Conservation (phyloP, 331 rosid genomes). For the Quercus lobata region DNA sequence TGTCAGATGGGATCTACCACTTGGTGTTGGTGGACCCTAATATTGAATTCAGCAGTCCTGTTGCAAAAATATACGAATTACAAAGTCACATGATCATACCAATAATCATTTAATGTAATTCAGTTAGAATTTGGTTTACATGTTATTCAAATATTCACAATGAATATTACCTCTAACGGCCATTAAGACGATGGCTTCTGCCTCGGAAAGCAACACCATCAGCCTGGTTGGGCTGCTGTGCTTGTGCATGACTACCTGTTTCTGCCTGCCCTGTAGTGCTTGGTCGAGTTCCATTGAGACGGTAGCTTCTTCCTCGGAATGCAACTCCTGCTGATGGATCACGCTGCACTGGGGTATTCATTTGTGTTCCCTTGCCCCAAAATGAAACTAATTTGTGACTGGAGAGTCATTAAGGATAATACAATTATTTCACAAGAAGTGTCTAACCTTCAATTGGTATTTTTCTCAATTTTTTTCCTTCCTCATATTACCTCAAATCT, state of each 20-base stretch:
- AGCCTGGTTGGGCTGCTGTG: conserved; percentile 24
- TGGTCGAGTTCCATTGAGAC: conserved; percentile 41
- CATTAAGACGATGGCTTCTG: conserved; percentile 41
- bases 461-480: too few species aligned
- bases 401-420: conserved; percentile 30
- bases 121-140: too few species aligned
- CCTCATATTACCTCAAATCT: too few species aligned
- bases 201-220: conserved; percentile 50
- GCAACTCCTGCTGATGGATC: conserved; percentile 50
- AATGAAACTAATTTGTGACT: conserved; percentile 67
- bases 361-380: conserved; percentile 74
- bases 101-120: too few species aligned
- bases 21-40: too few species aligned
- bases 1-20: too few species aligned
- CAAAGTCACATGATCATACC: too few species aligned
- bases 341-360: conserved; percentile 60
- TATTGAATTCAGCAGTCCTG: too few species aligned
- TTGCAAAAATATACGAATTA: too few species aligned
- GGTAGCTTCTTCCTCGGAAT: conserved; percentile 65
- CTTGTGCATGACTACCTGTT: conserved; percentile 19
- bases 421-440: not conserved
- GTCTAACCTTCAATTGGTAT: too few species aligned
- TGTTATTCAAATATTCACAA: not conserved
- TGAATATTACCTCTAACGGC: not conserved
- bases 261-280: conserved; percentile 16